Conservation (phyloP, 352 stramenopile genomes). For the Lagenidium giganteum region DNA sequence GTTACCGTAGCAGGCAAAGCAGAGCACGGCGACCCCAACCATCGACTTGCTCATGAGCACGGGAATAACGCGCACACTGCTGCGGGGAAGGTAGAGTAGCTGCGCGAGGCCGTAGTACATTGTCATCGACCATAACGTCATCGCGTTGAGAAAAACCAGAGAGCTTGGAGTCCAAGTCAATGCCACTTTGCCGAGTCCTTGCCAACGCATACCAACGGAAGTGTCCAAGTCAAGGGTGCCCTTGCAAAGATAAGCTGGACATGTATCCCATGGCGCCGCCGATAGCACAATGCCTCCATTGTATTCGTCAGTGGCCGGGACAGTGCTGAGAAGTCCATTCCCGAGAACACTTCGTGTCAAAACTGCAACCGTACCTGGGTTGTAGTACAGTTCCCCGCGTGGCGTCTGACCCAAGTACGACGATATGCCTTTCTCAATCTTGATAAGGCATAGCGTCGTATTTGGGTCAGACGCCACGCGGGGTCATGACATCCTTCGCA, state of each 20-base stretch:
- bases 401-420: constrained; percentile 14
- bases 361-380: constrained; percentile 9
- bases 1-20: constrained; percentile 14
- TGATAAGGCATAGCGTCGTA: constrained; percentile 12
- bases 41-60: constrained; percentile 19
- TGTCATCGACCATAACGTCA: constrained; percentile 15
- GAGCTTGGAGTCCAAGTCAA: constrained; percentile 15
- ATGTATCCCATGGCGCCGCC: constrained; percentile 17
- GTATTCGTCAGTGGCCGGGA: constrained; percentile 20
- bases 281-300: constrained; percentile 14
- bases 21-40: constrained; percentile 2
- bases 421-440: constrained; percentile 8
- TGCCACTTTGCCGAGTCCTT: constrained; percentile 13
- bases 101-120: constrained; percentile 11
- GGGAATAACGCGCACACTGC: constrained; percentile 14
- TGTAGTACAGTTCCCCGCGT: constrained; percentile 16
- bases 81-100: constrained; percentile 10
- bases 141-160: constrained; percentile 20
- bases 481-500: constrained; percentile 3
- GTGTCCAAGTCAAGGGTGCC: constrained; percentile 10
- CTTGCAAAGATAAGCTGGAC: constrained; percentile 6
- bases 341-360: constrained; percentile 7
- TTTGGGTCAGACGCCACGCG: too few species aligned
- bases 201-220: constrained; percentile 10
- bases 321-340: constrained; percentile 2